These are phyloP conservation scores for Lecanicillium sp. DNA, from an alignment of 2,329 filamentous ascomycete genomes.

Conservation along the genomic window DNA sequence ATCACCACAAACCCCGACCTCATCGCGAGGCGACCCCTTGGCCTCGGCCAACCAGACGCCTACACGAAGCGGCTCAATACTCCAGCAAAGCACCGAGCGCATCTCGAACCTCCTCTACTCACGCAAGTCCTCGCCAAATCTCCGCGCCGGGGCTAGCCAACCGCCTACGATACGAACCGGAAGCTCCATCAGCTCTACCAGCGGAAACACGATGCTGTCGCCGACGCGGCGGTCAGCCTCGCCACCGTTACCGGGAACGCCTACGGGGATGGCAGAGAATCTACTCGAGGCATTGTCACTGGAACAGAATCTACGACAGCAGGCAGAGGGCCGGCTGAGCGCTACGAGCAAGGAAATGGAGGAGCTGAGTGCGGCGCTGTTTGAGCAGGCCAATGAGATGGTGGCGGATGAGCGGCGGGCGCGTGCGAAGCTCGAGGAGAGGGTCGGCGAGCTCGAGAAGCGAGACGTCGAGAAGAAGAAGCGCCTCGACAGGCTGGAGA, in stretches of 20 bases:
- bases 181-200: background rate
- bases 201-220: constrained; percentile 4
- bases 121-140: constrained; percentile 38
- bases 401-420: constrained; percentile 68
- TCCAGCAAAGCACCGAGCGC: constrained; percentile 35
- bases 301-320: constrained; percentile 58
- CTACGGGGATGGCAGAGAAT: constrained; percentile 31
- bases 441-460: constrained; percentile 60
- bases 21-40: constrained; percentile 1
- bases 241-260: constrained; percentile 1
- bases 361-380: constrained; percentile 67
- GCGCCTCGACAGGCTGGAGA: constrained; percentile 63
- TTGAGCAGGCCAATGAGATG: constrained; percentile 84
- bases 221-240: constrained; percentile 10
- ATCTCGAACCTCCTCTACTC: constrained; percentile 37
- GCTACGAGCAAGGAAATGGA: constrained; percentile 68
- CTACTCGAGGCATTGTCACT: constrained; percentile 57
- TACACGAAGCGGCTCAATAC: constrained; percentile 30
- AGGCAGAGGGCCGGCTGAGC: constrained; percentile 60
- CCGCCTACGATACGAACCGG: constrained; percentile 13
- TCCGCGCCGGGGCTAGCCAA: constrained; percentile 15
- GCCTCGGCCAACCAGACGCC: constrained; percentile 21
- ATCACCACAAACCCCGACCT: constrained; percentile 13
- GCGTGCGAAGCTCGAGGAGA: constrained; percentile 62
- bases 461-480: constrained; percentile 63